Base-by-base conservation (phyloP, 139 green algal genomes). In the Ettlia oleoabundans region DNA sequence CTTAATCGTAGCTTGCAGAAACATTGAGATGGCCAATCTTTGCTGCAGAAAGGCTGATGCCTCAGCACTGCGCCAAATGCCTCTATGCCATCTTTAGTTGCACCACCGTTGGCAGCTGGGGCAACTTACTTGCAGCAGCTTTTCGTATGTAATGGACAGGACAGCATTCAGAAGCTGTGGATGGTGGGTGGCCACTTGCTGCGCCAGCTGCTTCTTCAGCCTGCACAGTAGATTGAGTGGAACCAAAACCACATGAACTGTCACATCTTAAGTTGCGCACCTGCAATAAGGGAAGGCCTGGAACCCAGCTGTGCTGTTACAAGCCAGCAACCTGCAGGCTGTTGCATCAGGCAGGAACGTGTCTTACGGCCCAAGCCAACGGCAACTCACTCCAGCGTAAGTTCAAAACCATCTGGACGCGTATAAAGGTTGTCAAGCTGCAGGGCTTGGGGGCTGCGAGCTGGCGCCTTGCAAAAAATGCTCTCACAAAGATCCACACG, bases 91-190 rank as follows among this genome's bases (percentile, higher is more conserved):
- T n/a, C n/a, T n/a, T 15, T 58, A 15, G 47, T 58, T 10, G 13
- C 10, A 10, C 10, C 15, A 58, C 10, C 13, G 13, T 15, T 24
- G 47, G 47, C 47, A 58, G 13, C 10, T 15, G 47, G 15, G 15
- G 47, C 47, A 15, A 58, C 47, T 15, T 15, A 58, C 70, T 42
- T 77, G 21, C 3, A 77, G n/a, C 10, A 77, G 38, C 30, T 68
- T 32, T 0, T 35, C 43, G 22, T 24, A n/a, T 2, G 37, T 69
- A 33, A 69, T 52, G 10, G 52, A 24, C 26, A 80, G 53, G 6
- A 52, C 53, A 22, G 73, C 73, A 9, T 67, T 38, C 53, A 80
- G 73, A 51, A 80, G 53, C 53, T 80, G 73, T 53, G 73, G 73
- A 24, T 80, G 73, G 19, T 55, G 19, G 15, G 42, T n/a, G 26